These are phyloP conservation scores for Crepidotus sp. DNA, from an alignment of 1,284 basidiomycete species.

Conservation along the genomic window DNA sequence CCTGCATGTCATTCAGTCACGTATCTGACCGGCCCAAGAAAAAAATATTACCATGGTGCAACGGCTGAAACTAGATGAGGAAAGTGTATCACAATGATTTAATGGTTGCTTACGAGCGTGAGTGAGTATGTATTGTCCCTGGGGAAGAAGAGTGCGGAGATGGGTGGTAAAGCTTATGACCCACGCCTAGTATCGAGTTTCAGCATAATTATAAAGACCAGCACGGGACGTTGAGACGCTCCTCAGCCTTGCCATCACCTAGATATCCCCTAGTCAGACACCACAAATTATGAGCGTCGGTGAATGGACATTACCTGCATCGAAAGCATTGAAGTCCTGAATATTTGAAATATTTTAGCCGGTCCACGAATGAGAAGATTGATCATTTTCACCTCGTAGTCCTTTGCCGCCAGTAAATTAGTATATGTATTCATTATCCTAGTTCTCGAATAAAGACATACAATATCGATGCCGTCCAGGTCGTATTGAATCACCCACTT, in stretches of 20 bases:
- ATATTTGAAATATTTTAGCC: not conserved
- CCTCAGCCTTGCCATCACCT: constrained; percentile 29
- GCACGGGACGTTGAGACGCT: not conserved
- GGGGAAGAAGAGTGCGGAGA: constrained; percentile 31
- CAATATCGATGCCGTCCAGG: constrained; percentile 46
- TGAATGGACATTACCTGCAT: too few relatives aligned
- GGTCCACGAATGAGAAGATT: not conserved
- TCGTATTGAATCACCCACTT: constrained; percentile 40
- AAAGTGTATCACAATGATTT: not conserved
- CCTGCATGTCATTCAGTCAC: constrained; percentile 23
- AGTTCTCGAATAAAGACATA: too few relatives aligned
- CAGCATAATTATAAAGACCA: not conserved
- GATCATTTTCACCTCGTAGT: constrained; percentile 36
- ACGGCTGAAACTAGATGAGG: constrained; percentile 28
- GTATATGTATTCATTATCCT: too few relatives aligned
- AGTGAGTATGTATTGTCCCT: constrained; percentile 33
- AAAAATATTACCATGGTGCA: constrained; percentile 37
- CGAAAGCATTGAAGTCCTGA: constrained; percentile 40
- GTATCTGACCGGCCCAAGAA: constrained; percentile 3
- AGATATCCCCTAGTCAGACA: too few relatives aligned
- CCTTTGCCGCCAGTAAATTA: constrained; percentile 16
- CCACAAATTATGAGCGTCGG: too few relatives aligned
- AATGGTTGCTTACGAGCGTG: constrained; percentile 30
- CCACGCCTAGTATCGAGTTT: constrained; percentile 27
- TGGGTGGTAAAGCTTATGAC: constrained; percentile 37